A percentile compares a stretch with the other conserved stretches of the same genome.
Conservation (phyloP, 192 early-diverging fungal genomes). For the Gonapodya sp. region DNA sequence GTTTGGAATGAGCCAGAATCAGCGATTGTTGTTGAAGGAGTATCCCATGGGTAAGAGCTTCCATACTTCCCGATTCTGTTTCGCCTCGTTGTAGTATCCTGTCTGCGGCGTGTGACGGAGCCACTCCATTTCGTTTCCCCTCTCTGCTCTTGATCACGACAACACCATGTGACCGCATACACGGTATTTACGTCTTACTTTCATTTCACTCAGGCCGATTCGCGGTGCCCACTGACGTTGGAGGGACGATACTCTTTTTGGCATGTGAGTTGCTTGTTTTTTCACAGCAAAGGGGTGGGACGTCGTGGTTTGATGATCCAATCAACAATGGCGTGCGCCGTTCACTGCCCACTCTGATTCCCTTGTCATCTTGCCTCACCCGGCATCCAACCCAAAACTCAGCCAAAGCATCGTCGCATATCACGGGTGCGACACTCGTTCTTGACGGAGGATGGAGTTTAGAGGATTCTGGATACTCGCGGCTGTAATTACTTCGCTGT, state of each 20-base stretch:
- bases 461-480: not conserved
- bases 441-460: not conserved
- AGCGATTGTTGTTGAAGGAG: not conserved
- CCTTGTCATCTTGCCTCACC: too few species aligned
- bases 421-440: not conserved
- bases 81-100: too few species aligned
- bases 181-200: too few species aligned
- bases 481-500: not conserved
- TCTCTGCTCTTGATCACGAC: too few species aligned
- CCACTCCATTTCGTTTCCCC: too few species aligned
- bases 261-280: not conserved
- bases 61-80: not conserved
- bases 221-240: conserved; percentile 1
- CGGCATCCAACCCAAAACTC: too few species aligned
- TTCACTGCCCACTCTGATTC: too few species aligned
- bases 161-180: too few species aligned
- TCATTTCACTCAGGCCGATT: not conserved
- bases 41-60: not conserved
- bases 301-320: too few species aligned
- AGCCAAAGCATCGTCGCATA: not conserved
- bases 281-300: not conserved
- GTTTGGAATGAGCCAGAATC: not conserved
- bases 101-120: too few species aligned
- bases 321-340: too few species aligned
- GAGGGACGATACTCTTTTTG: conserved; percentile 1